Base-by-base conservation (phyloP, 768 basidiomycete species). In the Pleurotus giganteus region DNA sequence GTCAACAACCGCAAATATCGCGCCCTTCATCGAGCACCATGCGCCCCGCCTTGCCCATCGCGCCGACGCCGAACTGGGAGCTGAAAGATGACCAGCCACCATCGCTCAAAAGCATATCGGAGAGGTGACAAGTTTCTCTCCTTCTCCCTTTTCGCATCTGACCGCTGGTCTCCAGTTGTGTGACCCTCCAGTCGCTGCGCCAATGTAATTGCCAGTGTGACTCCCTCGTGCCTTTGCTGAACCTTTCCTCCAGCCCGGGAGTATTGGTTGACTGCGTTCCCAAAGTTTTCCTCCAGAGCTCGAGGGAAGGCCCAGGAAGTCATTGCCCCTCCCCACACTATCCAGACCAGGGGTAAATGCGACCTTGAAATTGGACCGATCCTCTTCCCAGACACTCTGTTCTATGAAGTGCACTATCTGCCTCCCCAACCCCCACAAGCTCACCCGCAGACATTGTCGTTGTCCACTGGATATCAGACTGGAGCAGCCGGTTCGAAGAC, bases 311-410 rank as follows among this genome's bases (percentile, higher is more conserved):
- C 73, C n/a, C 65, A 76, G 0, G 66, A 71, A 21, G 77, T 77
- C 19, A 65, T 71, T 23, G 83, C 82, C 36, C 86, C 86, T 2
- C 83, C 86, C 0, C 87, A 90, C 63, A 85, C 80, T 1, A 79
- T 85, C 53, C 81, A 82, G 59, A 75, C 74, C 28, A 75, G 85
- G 31, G 89, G 88, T 42, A 81, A 75, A 63, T 91, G 85, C 65
- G 81, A 86, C 53, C 67, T 94, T 32, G 76, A 82, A 60, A 82
- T 93, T 28, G 91, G 90, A 4, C 91, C 91, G 12, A 89, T 90
- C 66, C 70, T 74, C 24, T 92, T 92, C 61, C 63, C 73, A 29
- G 81, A 85, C 21, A 90, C 89, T 0, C 73, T 78, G 0, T 73
- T 93, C 56, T 90, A 83, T 58, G 88, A 92, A 69, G 86, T 88